phyloP scores from a whole-genome alignment of 2,329 filamentous ascomycete genomes.

The Sporothrix variecibatus region DNA sequence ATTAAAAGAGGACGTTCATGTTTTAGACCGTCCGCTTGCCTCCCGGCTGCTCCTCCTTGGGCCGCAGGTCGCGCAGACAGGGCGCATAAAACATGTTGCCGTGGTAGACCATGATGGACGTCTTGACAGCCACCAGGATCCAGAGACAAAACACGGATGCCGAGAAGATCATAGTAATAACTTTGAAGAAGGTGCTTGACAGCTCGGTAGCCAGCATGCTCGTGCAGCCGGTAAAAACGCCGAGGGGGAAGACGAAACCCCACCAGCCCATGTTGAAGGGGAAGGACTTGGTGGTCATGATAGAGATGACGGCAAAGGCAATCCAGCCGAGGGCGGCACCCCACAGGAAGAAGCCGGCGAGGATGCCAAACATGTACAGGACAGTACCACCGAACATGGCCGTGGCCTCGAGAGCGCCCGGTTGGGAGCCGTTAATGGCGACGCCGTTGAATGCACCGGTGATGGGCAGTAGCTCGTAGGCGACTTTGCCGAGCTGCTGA shows the following conservation, averaged over 20 bases:
- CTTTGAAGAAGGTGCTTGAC: slow-evolving; percentile 47
- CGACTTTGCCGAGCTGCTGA: slow-evolving; percentile 46
- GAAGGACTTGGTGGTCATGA: slow-evolving; percentile 39
- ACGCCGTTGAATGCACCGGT: slow-evolving; percentile 43
- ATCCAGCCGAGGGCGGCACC: slow-evolving; percentile 41
- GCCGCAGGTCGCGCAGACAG: slow-evolving; percentile 41
- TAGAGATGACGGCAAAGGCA: slow-evolving; percentile 37
- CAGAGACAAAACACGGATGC: slow-evolving; percentile 46
- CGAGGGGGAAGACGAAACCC: slow-evolving; percentile 44
- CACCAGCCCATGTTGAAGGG: slow-evolving; percentile 46
- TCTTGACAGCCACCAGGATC: slow-evolving; percentile 45
- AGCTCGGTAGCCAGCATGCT: slow-evolving; percentile 45
- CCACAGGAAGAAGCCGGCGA: slow-evolving; percentile 41
- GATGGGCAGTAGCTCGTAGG: slow-evolving; percentile 38
- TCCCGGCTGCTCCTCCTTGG: slow-evolving; percentile 25
- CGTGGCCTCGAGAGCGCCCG: slow-evolving; percentile 44
- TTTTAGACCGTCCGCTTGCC: slow-evolving; percentile 26
- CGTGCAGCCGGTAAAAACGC: slow-evolving; percentile 45
- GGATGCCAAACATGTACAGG: slow-evolving; percentile 55
- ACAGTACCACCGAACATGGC: slow-evolving; percentile 50
- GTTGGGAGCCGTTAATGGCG: slow-evolving; percentile 2
- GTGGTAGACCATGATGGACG: slow-evolving; percentile 41
- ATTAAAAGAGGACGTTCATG: neutral
- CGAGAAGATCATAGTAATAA: slow-evolving; percentile 43
- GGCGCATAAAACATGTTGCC: slow-evolving; percentile 51